Base-by-base conservation (phyloP, 2,329 filamentous ascomycete species). In the Plectosphaerella plurivora region DNA sequence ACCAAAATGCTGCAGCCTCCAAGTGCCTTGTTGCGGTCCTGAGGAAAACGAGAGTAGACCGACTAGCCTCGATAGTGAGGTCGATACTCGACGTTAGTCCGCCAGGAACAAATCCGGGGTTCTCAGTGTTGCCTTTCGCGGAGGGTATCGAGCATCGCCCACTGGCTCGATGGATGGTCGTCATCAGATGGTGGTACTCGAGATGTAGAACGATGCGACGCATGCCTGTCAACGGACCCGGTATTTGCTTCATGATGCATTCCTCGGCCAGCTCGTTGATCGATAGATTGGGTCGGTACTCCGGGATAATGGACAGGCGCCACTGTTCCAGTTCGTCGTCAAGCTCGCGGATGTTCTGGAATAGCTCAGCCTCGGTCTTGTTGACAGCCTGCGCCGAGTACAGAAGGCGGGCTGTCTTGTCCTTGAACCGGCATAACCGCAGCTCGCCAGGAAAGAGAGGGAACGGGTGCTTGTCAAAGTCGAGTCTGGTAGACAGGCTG, bases 301-400 rank as follows among this genome's bases (percentile, higher is more conserved):
- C 57, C 1, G 60, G 58, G 0, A 76, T 74, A 0, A 83, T 59
- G 0, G 78, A 77, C 2, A 73, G 57, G 1, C 81, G 70, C 81
- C 81, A 84, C 12, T 62, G 61, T 46, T 84, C 81, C 1, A 84
- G 65, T 28, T 82, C 77, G 20, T 79, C 75, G 53, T 84, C 81
- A 0, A 84, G 65, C 60, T 81, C 75, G 6, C 80, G 73, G 12
- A 84, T 82, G 3, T 77, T 73, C 10, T 73, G 71, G 2, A 84
- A 65, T 0, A 83, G 63, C 51, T 83, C 77, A 0, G 78, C 77
- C 41, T 82, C 78, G 0, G 76, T 71, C 54, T 81, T 83, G 12
- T 69, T 68, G 2, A 74, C 58, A 0, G 76, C 72, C 4, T 69
- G 61, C 4, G 72, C 66, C 0, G 80, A 82, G 55, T 82, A 83